Evolutionary conservation across 2,329 filamentous ascomycete genomes (phyloP).

Genomic region (Scedosporium boydii): DNA sequence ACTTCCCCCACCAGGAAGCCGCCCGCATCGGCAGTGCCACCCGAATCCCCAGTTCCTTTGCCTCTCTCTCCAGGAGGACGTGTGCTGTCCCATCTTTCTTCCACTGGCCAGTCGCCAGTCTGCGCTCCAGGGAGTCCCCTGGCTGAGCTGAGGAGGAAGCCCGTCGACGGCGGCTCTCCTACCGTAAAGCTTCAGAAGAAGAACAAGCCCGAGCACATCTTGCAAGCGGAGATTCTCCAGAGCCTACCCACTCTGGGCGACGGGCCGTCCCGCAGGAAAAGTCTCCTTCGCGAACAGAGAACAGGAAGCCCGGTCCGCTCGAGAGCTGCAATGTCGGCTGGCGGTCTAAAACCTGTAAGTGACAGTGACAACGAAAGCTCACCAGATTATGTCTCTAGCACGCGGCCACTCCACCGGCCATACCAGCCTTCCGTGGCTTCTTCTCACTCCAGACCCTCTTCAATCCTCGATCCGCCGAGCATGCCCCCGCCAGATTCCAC

Average conservation of each 20-base stretch:
- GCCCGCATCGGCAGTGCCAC: conserved; percentile 9
- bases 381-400: conserved; percentile 22
- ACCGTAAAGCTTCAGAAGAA: conserved; percentile 45
- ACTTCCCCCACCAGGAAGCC: conserved; percentile 7
- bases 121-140: conserved; percentile 2
- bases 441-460: conserved; percentile 32
- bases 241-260: conserved; percentile 41
- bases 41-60: background rate
- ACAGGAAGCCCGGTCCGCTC: conserved; percentile 5
- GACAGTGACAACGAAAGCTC: background rate
- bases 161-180: conserved; percentile 7
- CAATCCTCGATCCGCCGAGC: conserved; percentile 47
- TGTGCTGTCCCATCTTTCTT: conserved; percentile 5
- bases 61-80: conserved; percentile 6
- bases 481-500: conserved; percentile 56
- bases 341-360: background rate
- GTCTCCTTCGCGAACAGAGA: background rate
- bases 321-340: background rate
- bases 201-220: conserved; percentile 15
- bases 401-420: conserved; percentile 31
- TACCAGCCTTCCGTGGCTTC: conserved; percentile 46
- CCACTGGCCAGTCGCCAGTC: background rate
- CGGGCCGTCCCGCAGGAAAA: conserved; percentile 27
- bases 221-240: conserved; percentile 23
- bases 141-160: background rate